Conservation (phyloP, 371 early-diverging fungal genomes). For the Haplosporangium sp. region DNA sequence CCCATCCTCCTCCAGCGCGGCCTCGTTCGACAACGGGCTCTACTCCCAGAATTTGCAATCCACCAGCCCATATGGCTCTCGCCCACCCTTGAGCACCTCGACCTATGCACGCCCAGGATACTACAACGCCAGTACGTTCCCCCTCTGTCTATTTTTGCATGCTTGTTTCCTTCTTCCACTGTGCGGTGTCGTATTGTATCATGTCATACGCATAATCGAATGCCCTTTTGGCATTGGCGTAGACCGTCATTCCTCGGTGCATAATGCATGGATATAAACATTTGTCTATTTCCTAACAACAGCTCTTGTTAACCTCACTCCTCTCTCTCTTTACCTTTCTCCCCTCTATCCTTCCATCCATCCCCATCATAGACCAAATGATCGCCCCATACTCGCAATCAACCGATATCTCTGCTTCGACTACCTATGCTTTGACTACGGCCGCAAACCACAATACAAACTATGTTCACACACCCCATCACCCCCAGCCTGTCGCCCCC, state of each 20-base stretch:
- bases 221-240: too few species aligned
- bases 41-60: slow-evolving; percentile 45
- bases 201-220: too few species aligned
- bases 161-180: too few species aligned
- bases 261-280: too few species aligned
- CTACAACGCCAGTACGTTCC: slow-evolving; percentile 37
- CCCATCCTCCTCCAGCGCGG: slow-evolving; percentile 19
- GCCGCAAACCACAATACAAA: slow-evolving; percentile 16
- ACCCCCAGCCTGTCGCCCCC: slow-evolving; percentile 35
- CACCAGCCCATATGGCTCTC: slow-evolving; percentile 45
- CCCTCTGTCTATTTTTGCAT: slow-evolving; percentile 14
- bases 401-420: slow-evolving; percentile 14
- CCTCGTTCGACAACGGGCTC: slow-evolving; percentile 38
- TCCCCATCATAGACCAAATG: slow-evolving; percentile 30
- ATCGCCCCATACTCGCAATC: slow-evolving; percentile 37
- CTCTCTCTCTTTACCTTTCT: background rate
- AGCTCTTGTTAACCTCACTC: slow-evolving; percentile 8
- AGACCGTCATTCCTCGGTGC: too few species aligned
- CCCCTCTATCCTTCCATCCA: background rate
- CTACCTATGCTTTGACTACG: slow-evolving; percentile 34
- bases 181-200: too few species aligned
- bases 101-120: slow-evolving; percentile 44
- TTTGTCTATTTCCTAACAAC: background rate
- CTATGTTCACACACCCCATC: slow-evolving; percentile 24
- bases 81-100: slow-evolving; percentile 30